Evolutionary conservation across 179 eudicot species (phyloP), one percentile per base, ranked within the genome.

Genomic region (Sideroxylon spinosum): DNA sequence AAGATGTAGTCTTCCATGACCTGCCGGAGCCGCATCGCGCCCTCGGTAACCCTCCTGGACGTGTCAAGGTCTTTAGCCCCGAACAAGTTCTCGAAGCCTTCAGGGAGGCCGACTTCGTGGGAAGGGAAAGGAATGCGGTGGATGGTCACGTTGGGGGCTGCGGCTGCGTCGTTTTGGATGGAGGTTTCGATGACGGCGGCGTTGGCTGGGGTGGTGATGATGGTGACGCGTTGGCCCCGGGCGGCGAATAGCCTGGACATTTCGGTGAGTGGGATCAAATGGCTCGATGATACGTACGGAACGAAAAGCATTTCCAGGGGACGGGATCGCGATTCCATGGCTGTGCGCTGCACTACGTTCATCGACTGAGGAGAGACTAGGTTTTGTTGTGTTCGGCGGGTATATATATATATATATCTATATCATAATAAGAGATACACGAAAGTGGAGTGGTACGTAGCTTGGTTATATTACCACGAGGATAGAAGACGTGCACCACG

Each of bases 251-350:
- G 61, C 16, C 75, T 49, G 61, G 75, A 59, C 62, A 50, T 50
- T 28, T 71, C 75, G 32, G 46, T 3, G 61, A 71, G 60, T 13
- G 75, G 75, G 75, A 71, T 52, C 61, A 71, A 29, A 59, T 71
- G 75, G 46, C 75, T 59, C 22, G 61, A 44, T 3, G 44, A 22
- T 4, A 71, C 60, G 37, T 14, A 71, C 32, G 75, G 75, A 16
- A 71, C 6, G 75, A 71, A 71, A 1, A 52, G 16, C 56, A 52
- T 52, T 14, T 52, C 16, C 0, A 52, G 2, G 12, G 56, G 44
- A 3, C 3, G 56, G 44, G 44, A 37, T 3, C 44, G 44, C 44
- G 56, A 52, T 9, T 52, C 56, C 56, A 52, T 52, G 56, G 16
- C 56, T 52, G 56, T 37, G 44, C 44, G 5, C 37, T 29, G 37